phyloP scores from a whole-genome alignment of 1,139 yeast species.

The Debaryomyces nepalensis region DNA sequence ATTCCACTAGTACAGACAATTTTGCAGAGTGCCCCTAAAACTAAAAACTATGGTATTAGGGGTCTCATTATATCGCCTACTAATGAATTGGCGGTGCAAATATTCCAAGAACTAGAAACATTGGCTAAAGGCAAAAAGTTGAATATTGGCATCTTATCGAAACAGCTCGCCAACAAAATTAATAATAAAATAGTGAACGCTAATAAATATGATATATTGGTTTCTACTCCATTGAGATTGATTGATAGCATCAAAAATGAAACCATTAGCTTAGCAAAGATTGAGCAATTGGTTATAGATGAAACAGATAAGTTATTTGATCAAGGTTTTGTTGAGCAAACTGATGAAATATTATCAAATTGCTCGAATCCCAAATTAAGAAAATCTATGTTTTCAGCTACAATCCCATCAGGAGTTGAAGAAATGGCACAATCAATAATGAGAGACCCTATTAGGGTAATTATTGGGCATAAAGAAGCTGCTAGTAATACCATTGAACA shows the following conservation, averaged over 20 bases:
- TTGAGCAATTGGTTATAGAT: slow-evolving; percentile 81
- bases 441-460: slow-evolving; percentile 82
- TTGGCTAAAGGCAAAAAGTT: slow-evolving; percentile 60
- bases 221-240: slow-evolving; percentile 87
- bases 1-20: slow-evolving; percentile 75
- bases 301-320: slow-evolving; percentile 96
- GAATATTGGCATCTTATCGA: slow-evolving; percentile 70
- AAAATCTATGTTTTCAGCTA: slow-evolving; percentile 90
- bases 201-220: slow-evolving; percentile 75
- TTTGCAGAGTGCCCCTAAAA: slow-evolving; percentile 29
- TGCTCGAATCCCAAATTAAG: slow-evolving; percentile 60
- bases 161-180: slow-evolving; percentile 74
- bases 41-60: slow-evolving; percentile 55
- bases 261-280: slow-evolving; percentile 59
- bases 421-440: slow-evolving; percentile 84
- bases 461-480: slow-evolving; percentile 93
- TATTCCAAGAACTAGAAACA: slow-evolving; percentile 68
- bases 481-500: slow-evolving; percentile 87
- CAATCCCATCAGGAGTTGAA: slow-evolving; percentile 93
- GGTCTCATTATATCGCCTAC: slow-evolving; percentile 92
- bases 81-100: slow-evolving; percentile 81
- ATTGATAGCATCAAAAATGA: slow-evolving; percentile 76
- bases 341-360: slow-evolving; percentile 78
- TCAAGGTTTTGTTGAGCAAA: slow-evolving; percentile 87
- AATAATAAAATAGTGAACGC: slow-evolving; percentile 59